Evolutionary conservation across 208 protist species (phyloP).

Genomic region (Lotmaria passim): DNA sequence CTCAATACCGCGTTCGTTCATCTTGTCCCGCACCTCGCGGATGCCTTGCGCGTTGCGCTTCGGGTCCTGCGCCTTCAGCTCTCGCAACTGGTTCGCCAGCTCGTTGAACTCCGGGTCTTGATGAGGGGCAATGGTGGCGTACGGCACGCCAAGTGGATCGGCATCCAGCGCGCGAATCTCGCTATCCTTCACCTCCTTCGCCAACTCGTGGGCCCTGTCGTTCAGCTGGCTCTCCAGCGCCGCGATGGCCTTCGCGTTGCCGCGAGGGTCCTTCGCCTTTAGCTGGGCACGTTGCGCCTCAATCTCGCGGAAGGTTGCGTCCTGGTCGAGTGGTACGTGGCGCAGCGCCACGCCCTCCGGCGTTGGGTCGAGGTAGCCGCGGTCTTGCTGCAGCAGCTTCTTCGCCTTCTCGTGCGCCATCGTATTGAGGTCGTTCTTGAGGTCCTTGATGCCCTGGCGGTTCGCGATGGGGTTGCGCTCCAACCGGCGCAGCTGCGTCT

Average conservation of each 20-base stretch:
- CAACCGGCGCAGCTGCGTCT: slow-evolving; percentile 58
- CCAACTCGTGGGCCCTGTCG: slow-evolving; percentile 69
- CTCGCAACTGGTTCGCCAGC: slow-evolving; percentile 52
- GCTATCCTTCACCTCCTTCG: slow-evolving; percentile 62
- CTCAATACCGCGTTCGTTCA: slow-evolving; percentile 64
- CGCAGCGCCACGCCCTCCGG: slow-evolving; percentile 71
- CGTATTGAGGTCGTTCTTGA: slow-evolving; percentile 73
- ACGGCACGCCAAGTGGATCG: slow-evolving; percentile 62
- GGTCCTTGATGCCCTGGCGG: slow-evolving; percentile 60
- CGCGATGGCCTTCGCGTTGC: slow-evolving; percentile 53
- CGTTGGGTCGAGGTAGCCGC: slow-evolving; percentile 65
- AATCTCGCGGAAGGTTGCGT: slow-evolving; percentile 67
- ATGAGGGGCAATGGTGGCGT: slow-evolving; percentile 59
- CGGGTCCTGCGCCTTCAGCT: slow-evolving; percentile 60
- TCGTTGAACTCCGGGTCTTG: slow-evolving; percentile 63
- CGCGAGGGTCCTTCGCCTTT: slow-evolving; percentile 61
- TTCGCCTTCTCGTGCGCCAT: slow-evolving; percentile 61
- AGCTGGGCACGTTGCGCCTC: slow-evolving; percentile 68
- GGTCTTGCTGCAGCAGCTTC: slow-evolving; percentile 61
- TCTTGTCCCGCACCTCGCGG: slow-evolving; percentile 41
- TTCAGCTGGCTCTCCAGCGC: slow-evolving; percentile 72
- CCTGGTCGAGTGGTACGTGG: slow-evolving; percentile 69
- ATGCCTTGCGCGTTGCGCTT: slow-evolving; percentile 48
- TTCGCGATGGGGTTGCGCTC: slow-evolving; percentile 73
- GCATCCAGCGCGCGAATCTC: slow-evolving; percentile 58